A percentile compares a stretch with the other conserved stretches of the same genome.
These are phyloP conservation scores for Bipolaris oryzae DNA, from an alignment of 2,329 filamentous ascomycete genomes.

Conservation along the genomic window DNA sequence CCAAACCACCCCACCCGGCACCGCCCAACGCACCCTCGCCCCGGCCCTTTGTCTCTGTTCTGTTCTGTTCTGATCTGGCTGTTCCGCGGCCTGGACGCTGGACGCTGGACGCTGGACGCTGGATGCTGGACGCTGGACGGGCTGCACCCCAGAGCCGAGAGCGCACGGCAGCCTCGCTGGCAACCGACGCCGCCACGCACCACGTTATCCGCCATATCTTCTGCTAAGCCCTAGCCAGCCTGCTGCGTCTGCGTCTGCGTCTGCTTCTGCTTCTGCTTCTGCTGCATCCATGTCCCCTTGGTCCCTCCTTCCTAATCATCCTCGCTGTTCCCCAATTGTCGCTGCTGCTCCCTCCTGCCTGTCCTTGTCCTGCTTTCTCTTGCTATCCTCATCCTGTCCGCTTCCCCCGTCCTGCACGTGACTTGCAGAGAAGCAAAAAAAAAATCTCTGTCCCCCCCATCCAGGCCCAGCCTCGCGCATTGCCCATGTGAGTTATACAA, in stretches of 20 bases:
- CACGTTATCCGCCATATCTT: conserved; percentile 33
- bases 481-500: conserved; percentile 10
- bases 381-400: not conserved
- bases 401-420: conserved; percentile 9
- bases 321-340: conserved; percentile 7
- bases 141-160: conserved; percentile 25
- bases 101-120: too few relatives aligned
- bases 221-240: conserved; percentile 39
- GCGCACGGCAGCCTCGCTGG: conserved; percentile 25
- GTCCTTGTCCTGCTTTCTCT: not conserved
- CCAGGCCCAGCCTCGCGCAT: conserved; percentile 10
- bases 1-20: not conserved
- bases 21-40: not conserved
- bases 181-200: conserved; percentile 32
- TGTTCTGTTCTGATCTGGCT: conserved; percentile 2
- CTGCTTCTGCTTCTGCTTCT: conserved; percentile 22
- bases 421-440: conserved; percentile 9
- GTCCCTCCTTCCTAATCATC: conserved; percentile 12
- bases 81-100: conserved; percentile 8
- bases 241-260: conserved; percentile 13
- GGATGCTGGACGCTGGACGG: conserved; percentile 3
- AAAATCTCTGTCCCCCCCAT: conserved; percentile 9
- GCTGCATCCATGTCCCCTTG: conserved; percentile 19
- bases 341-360: not conserved
- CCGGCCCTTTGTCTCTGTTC: conserved; percentile 6